Base-by-base conservation (phyloP, 2,329 filamentous ascomycete species). In the Aspergillus costaricaensis region DNA sequence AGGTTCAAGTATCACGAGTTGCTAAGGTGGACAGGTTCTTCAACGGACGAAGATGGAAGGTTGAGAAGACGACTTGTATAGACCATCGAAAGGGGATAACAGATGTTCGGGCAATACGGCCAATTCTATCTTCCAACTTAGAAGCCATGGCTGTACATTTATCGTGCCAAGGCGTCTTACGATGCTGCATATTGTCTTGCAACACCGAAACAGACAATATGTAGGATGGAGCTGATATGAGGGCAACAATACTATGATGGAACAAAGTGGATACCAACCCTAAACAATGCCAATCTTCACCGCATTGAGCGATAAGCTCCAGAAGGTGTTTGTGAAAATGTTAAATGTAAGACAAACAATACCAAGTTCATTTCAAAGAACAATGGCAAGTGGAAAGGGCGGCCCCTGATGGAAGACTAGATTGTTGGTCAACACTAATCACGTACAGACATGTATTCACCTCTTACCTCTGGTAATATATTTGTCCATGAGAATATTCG, bases 131-230 rank as follows among this genome's bases (percentile, higher is more conserved):
- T 21, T 19, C 17, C 51, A 48, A 48, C 56, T 32, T 44, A 23
- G 5, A 44, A 6, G 41, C 32, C 50, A 44, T 48, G 57, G 23
- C 27, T 27, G 43, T 36, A 47, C 47, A 44, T 27, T 36, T 12
- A 32, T 49, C 47, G 55, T 57, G 30, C 62, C 21, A 21, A 67
- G 64, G 25, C 14, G 19, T 2, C 25, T 15, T 60, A 50, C 54
- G 55, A 48, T 60, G 39, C 44, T 51, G 51, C 17, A 23, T 19
- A 58, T 62, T 36, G 57, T 21, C 19, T 59, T 63, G 52, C 59
- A 65, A 62, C 65, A 64, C 60, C 63, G 68, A 74, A 61, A 74
- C 69, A 71, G 58, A 73, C 69, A 73, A 72, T 72, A 62, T 43
- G 43, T 41, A 47, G 39, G 48, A 39, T 44, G 41, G n/a, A 27